Conservation (phyloP, 257 asterid species). For the Plantago ovata region DNA sequence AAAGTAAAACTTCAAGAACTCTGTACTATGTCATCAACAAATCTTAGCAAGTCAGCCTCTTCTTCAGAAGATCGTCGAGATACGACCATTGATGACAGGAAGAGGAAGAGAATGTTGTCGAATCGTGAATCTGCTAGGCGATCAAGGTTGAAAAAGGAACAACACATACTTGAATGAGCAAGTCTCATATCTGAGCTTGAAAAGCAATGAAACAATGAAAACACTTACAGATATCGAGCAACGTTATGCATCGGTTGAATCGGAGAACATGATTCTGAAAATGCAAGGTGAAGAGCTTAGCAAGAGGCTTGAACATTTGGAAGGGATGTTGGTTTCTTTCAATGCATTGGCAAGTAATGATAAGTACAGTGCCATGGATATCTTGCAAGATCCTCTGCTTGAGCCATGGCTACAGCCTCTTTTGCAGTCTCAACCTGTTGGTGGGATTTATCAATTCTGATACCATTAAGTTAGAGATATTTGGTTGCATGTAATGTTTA, state of each 20-base stretch:
- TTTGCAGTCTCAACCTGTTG: constrained; percentile 31
- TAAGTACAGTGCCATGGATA: constrained; percentile 19
- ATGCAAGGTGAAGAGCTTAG: constrained; percentile 39
- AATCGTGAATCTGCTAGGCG: constrained; percentile 69
- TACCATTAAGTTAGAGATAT: too few relatives aligned
- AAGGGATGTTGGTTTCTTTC: constrained; percentile 25
- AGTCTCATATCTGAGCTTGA: constrained; percentile 22
- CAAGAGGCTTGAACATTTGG: constrained; percentile 36
- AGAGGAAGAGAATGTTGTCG: constrained; percentile 60
- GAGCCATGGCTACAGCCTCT: constrained; percentile 34
- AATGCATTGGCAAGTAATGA: constrained; percentile 12
- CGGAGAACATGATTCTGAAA: constrained; percentile 37
- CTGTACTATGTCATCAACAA: constrained; percentile 29
- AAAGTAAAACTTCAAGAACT: too few relatives aligned
- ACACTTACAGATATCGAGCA: constrained; percentile 26
- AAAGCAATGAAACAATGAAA: constrained; percentile 17
- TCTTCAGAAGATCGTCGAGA: constrained; percentile 30
- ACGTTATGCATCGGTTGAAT: constrained; percentile 28
- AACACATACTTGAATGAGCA: constrained; percentile 47
- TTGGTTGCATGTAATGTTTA: too few relatives aligned
- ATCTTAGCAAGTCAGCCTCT: constrained; percentile 29
- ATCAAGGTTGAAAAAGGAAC: constrained; percentile 65
- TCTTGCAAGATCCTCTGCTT: constrained; percentile 29
- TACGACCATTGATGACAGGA: constrained; percentile 41
- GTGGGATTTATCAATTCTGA: constrained; percentile 45